These are phyloP conservation scores for Tagetes patula DNA, from an alignment of 129 eudicot genomes.

Conservation along the genomic window DNA sequence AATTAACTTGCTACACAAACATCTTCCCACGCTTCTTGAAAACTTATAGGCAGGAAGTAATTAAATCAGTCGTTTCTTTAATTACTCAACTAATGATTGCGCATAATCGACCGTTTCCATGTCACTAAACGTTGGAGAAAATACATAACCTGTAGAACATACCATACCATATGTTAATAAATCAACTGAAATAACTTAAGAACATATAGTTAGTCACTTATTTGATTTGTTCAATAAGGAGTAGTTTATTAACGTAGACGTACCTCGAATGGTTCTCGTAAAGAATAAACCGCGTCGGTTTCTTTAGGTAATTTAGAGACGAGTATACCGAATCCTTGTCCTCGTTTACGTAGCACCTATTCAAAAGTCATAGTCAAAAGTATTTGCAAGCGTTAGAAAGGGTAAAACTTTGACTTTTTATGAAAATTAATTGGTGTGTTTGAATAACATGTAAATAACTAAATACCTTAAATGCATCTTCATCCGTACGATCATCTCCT, in stretches of 20 bases:
- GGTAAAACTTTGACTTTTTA: conserved; percentile 13
- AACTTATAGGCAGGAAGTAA: conserved; percentile 29
- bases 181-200: neutral
- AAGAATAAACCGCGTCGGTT: conserved; percentile 70
- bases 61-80: neutral
- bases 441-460: neutral
- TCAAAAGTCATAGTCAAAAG: conserved; percentile 6
- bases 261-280: conserved; percentile 84
- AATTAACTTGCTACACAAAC: conserved; percentile 18
- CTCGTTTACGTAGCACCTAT: conserved; percentile 60
- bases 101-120: conserved; percentile 42
- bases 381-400: neutral
- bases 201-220: neutral
- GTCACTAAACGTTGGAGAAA: conserved; percentile 71
- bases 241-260: conserved; percentile 8
- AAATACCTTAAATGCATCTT: conserved; percentile 85
- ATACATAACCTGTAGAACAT: conserved; percentile 56
- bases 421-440: neutral
- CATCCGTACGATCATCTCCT: conserved; percentile 91
- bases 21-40: conserved; percentile 36
- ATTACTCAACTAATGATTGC: conserved; percentile 15
- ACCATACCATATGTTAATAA: neutral
- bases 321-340: conserved; percentile 79
- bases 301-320: conserved; percentile 83
- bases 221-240: neutral